Conservation (phyloP, 208 protist genomes). For the Leishmania aethiopica region DNA sequence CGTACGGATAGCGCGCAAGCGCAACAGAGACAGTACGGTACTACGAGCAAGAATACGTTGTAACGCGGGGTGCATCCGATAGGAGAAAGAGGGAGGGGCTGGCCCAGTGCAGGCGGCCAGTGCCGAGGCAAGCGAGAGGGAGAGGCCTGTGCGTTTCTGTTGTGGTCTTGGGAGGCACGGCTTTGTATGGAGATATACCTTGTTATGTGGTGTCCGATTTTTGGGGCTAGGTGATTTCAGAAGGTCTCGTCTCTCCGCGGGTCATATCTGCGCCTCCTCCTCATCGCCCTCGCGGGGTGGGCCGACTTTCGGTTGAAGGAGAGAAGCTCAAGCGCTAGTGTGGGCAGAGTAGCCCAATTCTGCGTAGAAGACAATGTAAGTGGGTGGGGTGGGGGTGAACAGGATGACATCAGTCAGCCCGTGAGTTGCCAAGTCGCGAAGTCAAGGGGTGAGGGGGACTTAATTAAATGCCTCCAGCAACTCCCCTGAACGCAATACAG, state of each 20-base stretch:
- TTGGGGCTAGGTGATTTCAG: not conserved
- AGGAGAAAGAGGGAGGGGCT: not conserved
- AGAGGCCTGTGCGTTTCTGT: too few relatives aligned
- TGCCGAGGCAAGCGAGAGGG: not conserved
- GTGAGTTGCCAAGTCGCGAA: not conserved
- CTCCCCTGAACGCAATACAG: not conserved
- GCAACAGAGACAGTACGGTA: slow-evolving; percentile 6
- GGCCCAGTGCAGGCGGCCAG: not conserved
- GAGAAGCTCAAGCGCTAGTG: not conserved
- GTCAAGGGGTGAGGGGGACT: too few relatives aligned
- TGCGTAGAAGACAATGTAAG: not conserved
- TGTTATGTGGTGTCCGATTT: not conserved
- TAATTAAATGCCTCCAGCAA: not conserved
- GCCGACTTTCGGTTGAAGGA: not conserved
- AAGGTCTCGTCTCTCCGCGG: not conserved
- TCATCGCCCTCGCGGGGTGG: not conserved
- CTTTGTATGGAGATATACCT: not conserved
- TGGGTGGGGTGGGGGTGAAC: too few relatives aligned
- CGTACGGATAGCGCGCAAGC: not conserved
- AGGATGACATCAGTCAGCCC: not conserved
- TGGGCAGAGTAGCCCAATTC: not conserved
- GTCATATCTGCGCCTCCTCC: not conserved
- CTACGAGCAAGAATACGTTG: not conserved
- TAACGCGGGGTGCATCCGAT: not conserved
- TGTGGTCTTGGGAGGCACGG: too few relatives aligned